Evolutionary conservation across 2,329 filamentous ascomycete species (phyloP), one percentile per base, ranked within the genome.

Genomic region (Penicillium sp.): DNA sequence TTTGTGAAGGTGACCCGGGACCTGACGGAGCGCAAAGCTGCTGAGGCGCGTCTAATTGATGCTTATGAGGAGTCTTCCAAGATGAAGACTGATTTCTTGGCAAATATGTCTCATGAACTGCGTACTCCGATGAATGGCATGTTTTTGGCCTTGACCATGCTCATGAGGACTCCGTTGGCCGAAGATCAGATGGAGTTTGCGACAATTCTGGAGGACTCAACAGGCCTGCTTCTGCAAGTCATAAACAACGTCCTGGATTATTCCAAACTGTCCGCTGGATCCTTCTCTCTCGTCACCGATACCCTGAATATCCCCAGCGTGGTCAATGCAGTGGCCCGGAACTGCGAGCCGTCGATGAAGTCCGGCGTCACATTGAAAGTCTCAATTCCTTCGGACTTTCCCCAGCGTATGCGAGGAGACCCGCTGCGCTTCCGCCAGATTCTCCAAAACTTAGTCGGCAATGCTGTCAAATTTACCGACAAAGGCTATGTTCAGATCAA

Each of bases 201-300:
- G 1, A 75, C 77, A 42, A 83, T 87, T 46, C 83, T 88, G 54
- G 79, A 85, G 61, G 83, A 86, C 55, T 87, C 85, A 0, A 84
- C 83, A 2, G 78, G 81, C 21, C 76, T 86, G 2, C 74, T 88
- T 23, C 72, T 88, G 19, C 82, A 84, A 60, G 80, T 88, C 49
- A 87, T 88, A 68, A 87, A 88, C 64, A 84, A 87, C 59, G 85
- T 88, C 46, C 77, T 88, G n/a, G 85, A 88, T 71, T 88, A 86
- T 65, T 87, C 85, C 10, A 88, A 87, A 62, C 75, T 87, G 6
- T 80, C 82, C 0, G 84, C 84, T 0, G 83, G 84, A n/a, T 80
- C 78, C 35, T 85, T 88, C 58, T 82, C 83, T 2, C 77, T 88
- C 53, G 81, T 77, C 48, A 70, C 81, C 14, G 83, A 85, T 62